Percentiles rank a stretch among this genome's conserved stretches.
Conservation (phyloP, 176 grass and related monocot species). For the Oryza brachyantha region DNA sequence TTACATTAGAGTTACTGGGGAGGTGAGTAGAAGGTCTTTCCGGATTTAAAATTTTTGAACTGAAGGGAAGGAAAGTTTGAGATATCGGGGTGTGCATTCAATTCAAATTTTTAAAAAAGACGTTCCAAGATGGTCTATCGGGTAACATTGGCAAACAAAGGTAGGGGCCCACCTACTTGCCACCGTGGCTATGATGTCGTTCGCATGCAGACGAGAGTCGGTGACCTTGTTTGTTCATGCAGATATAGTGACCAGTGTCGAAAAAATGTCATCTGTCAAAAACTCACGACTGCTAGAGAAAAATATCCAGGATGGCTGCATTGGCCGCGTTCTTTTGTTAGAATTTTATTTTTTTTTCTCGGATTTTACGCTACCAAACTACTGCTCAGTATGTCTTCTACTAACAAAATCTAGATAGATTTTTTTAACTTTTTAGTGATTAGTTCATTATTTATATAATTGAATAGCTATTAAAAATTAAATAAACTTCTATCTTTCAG, state of each 20-base stretch:
- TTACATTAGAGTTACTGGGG: background rate
- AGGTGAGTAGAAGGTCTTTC: background rate
- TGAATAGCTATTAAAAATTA: too few species aligned
- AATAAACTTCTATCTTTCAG: too few species aligned
- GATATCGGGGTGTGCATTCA: background rate
- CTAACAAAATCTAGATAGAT: too few species aligned
- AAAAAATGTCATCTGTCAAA: background rate
- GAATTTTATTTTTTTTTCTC: too few species aligned
- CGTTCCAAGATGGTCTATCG: background rate
- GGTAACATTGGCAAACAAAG: background rate
- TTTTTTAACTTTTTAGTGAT: too few species aligned
- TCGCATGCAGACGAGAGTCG: background rate
- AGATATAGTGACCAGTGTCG: background rate
- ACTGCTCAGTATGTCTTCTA: too few species aligned
- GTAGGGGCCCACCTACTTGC: background rate
- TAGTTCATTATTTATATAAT: too few species aligned
- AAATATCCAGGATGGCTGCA: too few species aligned
- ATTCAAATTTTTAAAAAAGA: background rate
- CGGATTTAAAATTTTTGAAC: conserved; percentile 1
- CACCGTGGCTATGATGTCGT: background rate
- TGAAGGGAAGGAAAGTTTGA: background rate
- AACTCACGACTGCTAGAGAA: too few species aligned
- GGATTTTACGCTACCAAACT: too few species aligned
- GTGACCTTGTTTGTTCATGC: conserved; percentile 5
- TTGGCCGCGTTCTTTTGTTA: too few species aligned